Base-by-base conservation (phyloP, 306 rosid species). In the Herpetospermum pedunculosum region DNA sequence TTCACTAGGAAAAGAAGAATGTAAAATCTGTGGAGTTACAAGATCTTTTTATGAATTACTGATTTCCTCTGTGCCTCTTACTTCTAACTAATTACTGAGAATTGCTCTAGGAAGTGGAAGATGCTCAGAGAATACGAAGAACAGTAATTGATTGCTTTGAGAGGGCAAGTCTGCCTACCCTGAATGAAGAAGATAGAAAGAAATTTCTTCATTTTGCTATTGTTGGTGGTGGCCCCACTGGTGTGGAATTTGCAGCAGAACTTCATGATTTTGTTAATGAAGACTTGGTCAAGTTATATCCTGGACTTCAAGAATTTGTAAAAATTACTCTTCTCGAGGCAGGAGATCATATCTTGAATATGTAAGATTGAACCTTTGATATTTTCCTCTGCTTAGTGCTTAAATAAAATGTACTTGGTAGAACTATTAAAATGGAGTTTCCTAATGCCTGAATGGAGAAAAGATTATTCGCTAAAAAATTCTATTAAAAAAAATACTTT, bases 171-270 rank as follows among this genome's bases (percentile, higher is more conserved):
- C 70, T 95, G 72, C 96, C 97, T 8, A 83, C 79, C 25, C 29
- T 91, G 26, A 87, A 87, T 70, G 96, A 87, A 71, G 99, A 87
- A 72, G 99, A 95, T 80, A 89, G 78, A 87, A 85, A 87, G 82
- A 87, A 92, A 78, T 88, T 95, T 84, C 99, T 95, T 82, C 97
- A 91, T 80, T 95, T 95, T 84, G 99, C 99, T 75, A 60, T 95
- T 69, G 92, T 95, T 80, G 99, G 99, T 55, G 99, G 99, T 77
- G 99, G 99, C 64, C 99, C 99, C 68, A 91, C 97, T 53, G 99
- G 99, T 35, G 99, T 95, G 71, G 99, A 95, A 83, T 95, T 95
- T 79, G 97, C 99, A 64, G 99, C 99, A 35, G 86, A 84, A 73
- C 99, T 95, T 83, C 96, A 95, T 80, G 99, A 95, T 80, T 95